Evolutionary conservation across 208 protist genomes (phyloP).

Genomic region (Acanthamoeba sp.): DNA sequence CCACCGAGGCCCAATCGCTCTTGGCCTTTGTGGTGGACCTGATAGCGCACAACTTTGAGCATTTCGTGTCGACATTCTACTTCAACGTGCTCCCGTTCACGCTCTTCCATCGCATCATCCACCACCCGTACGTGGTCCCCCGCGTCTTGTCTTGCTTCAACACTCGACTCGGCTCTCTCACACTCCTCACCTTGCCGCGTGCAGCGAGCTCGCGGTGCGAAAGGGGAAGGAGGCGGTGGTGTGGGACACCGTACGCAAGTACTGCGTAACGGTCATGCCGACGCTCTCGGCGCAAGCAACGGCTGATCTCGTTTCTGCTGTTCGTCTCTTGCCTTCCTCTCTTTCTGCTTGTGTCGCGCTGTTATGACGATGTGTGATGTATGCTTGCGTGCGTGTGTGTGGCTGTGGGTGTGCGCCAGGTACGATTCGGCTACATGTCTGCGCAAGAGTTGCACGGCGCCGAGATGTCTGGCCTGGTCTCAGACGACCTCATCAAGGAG

Average conservation of each 20-base stretch:
- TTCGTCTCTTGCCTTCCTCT: neutral
- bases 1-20: no score
- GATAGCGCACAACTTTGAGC: no score
- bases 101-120: no score
- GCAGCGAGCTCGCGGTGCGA: neutral
- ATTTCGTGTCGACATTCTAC: no score
- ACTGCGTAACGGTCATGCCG: neutral
- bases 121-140: neutral
- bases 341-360: neutral
- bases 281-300: neutral
- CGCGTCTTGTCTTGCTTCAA: neutral
- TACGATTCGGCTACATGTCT: neutral
- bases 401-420: neutral
- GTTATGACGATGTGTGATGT: neutral
- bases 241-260: conserved; percentile 2
- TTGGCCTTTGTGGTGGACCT: no score
- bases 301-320: neutral
- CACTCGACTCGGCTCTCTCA: no score
- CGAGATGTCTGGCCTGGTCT: neutral
- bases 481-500: conserved; percentile 28
- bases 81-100: no score
- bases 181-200: neutral
- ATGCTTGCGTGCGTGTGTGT: neutral
- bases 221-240: neutral
- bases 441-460: neutral